Evolutionary conservation across 2,329 filamentous ascomycete species (phyloP).

Genomic region (Monilinia fructigena): DNA sequence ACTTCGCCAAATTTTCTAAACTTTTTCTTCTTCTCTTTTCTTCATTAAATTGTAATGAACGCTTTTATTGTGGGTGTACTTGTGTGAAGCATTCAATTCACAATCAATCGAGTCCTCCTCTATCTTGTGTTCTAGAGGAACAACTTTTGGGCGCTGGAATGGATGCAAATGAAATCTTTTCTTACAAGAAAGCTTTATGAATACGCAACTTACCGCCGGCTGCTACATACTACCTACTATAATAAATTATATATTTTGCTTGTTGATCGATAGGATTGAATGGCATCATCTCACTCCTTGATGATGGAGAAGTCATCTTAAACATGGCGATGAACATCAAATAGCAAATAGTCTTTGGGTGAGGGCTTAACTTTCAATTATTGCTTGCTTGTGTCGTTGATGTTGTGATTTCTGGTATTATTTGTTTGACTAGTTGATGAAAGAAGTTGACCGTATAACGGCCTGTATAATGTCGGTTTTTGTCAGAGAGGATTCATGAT

Average conservation of each 20-base stretch:
- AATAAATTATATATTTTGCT: background rate
- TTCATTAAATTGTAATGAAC: slow-evolving; percentile 58
- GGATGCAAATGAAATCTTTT: slow-evolving; percentile 64
- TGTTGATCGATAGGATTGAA: background rate
- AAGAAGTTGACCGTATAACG: background rate
- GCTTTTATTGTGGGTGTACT: slow-evolving; percentile 72
- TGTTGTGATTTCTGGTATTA: background rate
- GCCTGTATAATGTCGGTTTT: background rate
- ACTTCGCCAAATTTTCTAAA: slow-evolving; percentile 30
- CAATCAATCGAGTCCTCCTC: slow-evolving; percentile 63
- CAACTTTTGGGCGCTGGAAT: slow-evolving; percentile 60
- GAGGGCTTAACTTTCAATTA: background rate
- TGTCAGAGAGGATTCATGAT: background rate
- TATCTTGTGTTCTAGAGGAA: slow-evolving; percentile 68
- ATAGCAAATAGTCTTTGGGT: background rate
- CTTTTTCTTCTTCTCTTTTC: slow-evolving; percentile 42
- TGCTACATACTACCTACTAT: slow-evolving; percentile 55
- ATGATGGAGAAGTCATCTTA: background rate
- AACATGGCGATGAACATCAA: no score
- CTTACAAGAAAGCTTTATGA: slow-evolving; percentile 37
- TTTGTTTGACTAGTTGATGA: background rate
- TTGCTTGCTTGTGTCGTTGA: no score
- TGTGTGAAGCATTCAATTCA: slow-evolving; percentile 45
- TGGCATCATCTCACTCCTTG: background rate
- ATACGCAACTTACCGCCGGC: slow-evolving; percentile 69